Base-by-base conservation (phyloP, 2,329 filamentous ascomycete genomes). In the Cladophialophora yegresii region DNA sequence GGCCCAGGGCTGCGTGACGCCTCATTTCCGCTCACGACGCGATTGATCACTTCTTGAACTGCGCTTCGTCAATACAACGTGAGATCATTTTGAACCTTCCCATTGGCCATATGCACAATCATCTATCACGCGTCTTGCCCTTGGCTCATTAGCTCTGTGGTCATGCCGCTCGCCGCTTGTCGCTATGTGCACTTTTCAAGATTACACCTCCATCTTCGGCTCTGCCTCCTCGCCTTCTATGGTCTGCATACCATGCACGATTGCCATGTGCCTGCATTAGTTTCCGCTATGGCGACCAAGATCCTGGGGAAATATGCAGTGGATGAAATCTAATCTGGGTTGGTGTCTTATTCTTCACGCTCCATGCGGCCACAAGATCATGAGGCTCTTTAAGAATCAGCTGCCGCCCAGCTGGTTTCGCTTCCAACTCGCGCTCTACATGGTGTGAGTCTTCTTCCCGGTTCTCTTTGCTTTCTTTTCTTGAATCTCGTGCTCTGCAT, bases 1-100 rank as follows among this genome's bases (percentile, higher is more conserved):
- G 23, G 51, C 10, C 28, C 6, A n/a, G n/a, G 13, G 28, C 16
- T 20, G 16, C 23, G 43, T 53, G 58, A 26, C 32, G 50, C 50
- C 32, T 61, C 58, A 65, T 65, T 61, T 65, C 58, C n/a, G 43
- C 32, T 54, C 32, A 53, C 62, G 30, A 53, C 58, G 49, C 56
- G n/a, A 30, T 58, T 47, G 51, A 60, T 62, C 56, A 57, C 58
- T 33, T 9, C 4, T 9, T 50, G 6, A 22, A 12, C 47, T 49
- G 36, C 8, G 26, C 20, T 12, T 50, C 47, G 26, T 50, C 47
- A 5, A 26, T 22, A 20, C 4, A 26, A 13, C 1, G 3, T 50
- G 20, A 5, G 22, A 20, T 50, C 47, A 1, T 2, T 50, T 22
- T 43, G 5, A 10, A 16, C 23, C 20, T 45, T 45, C 49, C 43